phyloP scores from a whole-genome alignment of 257 asterid species.

The Verbascum thapsus region DNA sequence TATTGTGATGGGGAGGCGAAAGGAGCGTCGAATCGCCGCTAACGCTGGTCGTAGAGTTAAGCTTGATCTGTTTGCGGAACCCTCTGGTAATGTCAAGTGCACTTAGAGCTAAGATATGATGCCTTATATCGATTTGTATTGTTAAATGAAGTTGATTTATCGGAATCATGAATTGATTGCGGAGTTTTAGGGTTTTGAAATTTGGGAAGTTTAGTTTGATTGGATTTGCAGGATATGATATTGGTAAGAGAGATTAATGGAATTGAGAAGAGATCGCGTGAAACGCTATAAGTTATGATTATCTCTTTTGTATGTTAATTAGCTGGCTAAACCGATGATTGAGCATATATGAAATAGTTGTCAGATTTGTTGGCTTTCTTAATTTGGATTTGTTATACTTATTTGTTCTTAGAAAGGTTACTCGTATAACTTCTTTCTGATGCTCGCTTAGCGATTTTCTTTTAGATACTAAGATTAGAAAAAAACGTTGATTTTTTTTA shows the following conservation, averaged over 20 bases:
- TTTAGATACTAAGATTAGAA: slow-evolving; percentile 1
- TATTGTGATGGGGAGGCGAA: slow-evolving; percentile 79
- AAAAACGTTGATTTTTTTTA: not conserved
- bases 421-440: slow-evolving; percentile 12
- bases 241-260: too few relatives aligned
- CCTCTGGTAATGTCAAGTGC: slow-evolving; percentile 60
- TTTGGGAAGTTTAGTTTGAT: not conserved
- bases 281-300: not conserved
- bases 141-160: slow-evolving; percentile 15
- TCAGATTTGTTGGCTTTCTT: not conserved
- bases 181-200: not conserved
- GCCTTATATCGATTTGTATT: not conserved
- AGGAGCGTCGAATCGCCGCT: slow-evolving; percentile 89
- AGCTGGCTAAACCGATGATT: not conserved
- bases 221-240: too few relatives aligned
- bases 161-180: not conserved
- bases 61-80: slow-evolving; percentile 93
- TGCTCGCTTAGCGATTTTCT: not conserved
- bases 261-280: not conserved
- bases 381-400: not conserved
- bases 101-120: not conserved
- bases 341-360: not conserved
- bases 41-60: slow-evolving; percentile 81
- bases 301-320: not conserved
- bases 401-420: not conserved